Evolutionary conservation across 176 grass and related monocot genomes (phyloP), one percentile per base, ranked within the genome.

Genomic region (Coix lacrymajobi): DNA sequence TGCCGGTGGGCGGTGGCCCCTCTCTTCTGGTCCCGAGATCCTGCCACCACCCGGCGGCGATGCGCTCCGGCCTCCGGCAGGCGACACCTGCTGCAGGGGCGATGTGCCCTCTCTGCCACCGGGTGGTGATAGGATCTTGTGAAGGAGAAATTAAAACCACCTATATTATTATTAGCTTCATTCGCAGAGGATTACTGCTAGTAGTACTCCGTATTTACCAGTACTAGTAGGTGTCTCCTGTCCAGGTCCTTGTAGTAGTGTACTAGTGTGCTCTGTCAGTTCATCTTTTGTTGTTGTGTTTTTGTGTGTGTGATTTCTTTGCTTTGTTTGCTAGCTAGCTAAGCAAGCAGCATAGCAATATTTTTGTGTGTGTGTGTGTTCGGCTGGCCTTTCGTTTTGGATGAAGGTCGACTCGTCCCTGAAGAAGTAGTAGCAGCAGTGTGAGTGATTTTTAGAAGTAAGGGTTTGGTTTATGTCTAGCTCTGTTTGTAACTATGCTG

Each of bases 81-180:
- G 10, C 40, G 8, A 1, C 38, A 40, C 38, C 40, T 10, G 40
- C 40, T 10, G 40, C 40, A 41, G 40, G 40, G 40, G 10, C 2
- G 3, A 33, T 33, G 32, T 33, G 32, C 32, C 32, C 32, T 33
- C 32, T 33, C 32, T 33, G 68, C 78, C 78, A 81, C 89, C 45
- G 39, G 92, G 88, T 95, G 93, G 93, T 95, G 88, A 86, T 90
- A 95, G 93, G 93, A 92, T 95, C 90, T 92, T 78, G 44, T 68
- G 32, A 33, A 33, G 32, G 32, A 33, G 2, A 33, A 33, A 33
- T 33, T 33, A 33, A 33, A 33, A 33, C 32, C 32, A 33, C 32
- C 32, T n/a, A n/a, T n/a, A n/a, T 2, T 33, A 33, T 33, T 33
- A 33, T 2, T 33, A 33, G 32, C 32, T 33, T 33, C 32, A 33